Evolutionary conservation across 108 stramenopile species (phyloP), one percentile per base, ranked within the genome.

Genomic region (Nitzschia putrida): DNA sequence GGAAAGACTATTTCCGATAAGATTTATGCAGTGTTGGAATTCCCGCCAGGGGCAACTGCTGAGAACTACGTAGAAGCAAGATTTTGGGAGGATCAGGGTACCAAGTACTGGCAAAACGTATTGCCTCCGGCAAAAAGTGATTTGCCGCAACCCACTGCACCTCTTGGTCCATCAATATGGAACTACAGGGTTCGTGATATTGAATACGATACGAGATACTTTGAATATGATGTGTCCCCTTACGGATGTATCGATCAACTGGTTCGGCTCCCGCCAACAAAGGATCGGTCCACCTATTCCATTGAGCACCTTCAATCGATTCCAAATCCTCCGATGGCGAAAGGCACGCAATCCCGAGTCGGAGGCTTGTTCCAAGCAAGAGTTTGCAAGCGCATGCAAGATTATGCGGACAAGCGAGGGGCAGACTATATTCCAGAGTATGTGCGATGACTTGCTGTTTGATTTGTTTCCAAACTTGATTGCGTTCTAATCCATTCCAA

Each of bases 351-450:
- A 4, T 75, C 74, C 3, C 42, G 74, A 47, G 42, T 75, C 3
- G 74, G 74, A 55, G 24, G 50, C 18, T 13, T 13, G 21, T 75
- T 51, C 43, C 66, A 68, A 51, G 74, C 74, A 45, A 38, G 60
- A 25, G 66, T 68, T 34, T 37, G 57, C 34, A 26, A 13, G 7
- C 40, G 22, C 11, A 21, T 41, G 40, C 47, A 45, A 52, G 58
- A 59, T 26, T 63, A 72, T 18, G 7, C 43, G 8, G 61, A 55
- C 22, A 59, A 56, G 13, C 41, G 52, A 34, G 25, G 22, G 12
- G 43, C 23, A 8, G 11, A n/a, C 14, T 50, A 50, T 8, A 10
- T 68, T 11, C 67, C 66, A 53, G 60, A 38, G 60, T 72, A 57
- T 56, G 71, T 57, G 26, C 8, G 11, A 29, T n/a, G n/a, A n/a